Conservation (phyloP, 140 eudicot genomes). For the Bidens hawaiensis region DNA sequence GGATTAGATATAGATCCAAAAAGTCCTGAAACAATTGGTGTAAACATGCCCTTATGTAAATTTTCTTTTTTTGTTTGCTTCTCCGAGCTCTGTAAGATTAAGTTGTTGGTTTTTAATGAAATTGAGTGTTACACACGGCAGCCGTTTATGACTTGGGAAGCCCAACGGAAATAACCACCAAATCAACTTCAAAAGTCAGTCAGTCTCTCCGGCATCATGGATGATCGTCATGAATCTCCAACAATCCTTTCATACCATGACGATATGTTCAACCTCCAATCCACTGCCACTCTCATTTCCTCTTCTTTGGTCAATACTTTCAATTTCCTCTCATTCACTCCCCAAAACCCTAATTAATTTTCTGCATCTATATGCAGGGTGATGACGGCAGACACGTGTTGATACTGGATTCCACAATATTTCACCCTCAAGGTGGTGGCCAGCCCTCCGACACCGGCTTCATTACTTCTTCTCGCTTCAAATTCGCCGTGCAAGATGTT, state of each 20-base stretch:
- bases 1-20: too few relatives aligned
- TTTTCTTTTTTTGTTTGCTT: too few relatives aligned
- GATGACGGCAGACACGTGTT: constrained; percentile 55
- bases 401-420: constrained; percentile 72
- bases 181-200: too few relatives aligned
- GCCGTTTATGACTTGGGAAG: too few relatives aligned
- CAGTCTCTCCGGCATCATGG: too few relatives aligned
- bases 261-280: constrained; percentile 50
- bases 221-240: constrained; percentile 3
- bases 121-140: too few relatives aligned
- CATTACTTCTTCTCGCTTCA: constrained; percentile 45
- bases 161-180: too few relatives aligned
- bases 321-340: background rate
- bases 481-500: constrained; percentile 66
- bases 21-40: too few relatives aligned
- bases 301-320: constrained; percentile 36
- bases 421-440: constrained; percentile 96
- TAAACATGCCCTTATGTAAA: too few relatives aligned
- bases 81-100: too few relatives aligned
- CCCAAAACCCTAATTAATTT: constrained; percentile 7
- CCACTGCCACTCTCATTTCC: constrained; percentile 51
- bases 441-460: constrained; percentile 80
- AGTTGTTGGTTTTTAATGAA: too few relatives aligned
- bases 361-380: constrained; percentile 23
- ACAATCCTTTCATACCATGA: constrained; percentile 52